A percentile compares a stretch with the other conserved stretches of the same genome.
Evolutionary conservation across 306 rosid genomes (phyloP).

Genomic region (Betula pendula): DNA sequence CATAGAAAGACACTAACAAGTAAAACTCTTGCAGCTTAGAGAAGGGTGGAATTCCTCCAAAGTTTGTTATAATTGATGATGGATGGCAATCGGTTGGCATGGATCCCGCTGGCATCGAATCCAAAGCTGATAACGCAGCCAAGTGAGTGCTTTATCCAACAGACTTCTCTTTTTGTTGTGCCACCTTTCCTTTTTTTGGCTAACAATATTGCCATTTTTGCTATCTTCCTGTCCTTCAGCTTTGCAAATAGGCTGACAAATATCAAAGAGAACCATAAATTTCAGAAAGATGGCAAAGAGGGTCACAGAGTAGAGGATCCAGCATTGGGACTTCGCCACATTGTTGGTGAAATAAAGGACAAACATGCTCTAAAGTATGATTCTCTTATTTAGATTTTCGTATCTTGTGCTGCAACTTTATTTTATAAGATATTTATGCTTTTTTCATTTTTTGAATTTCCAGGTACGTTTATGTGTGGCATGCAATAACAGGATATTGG

Average conservation of each 20-base stretch:
- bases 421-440: slow-evolving; percentile 14
- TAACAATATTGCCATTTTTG: slow-evolving; percentile 1
- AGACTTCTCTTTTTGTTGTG: slow-evolving; percentile 3
- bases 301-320: slow-evolving; percentile 69
- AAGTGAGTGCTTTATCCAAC: slow-evolving; percentile 46
- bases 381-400: slow-evolving; percentile 5
- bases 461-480: slow-evolving; percentile 86
- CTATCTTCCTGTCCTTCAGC: slow-evolving; percentile 38
- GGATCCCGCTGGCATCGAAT: slow-evolving; percentile 51
- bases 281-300: slow-evolving; percentile 81
- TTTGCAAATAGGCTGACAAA: slow-evolving; percentile 75
- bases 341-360: slow-evolving; percentile 57
- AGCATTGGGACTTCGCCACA: slow-evolving; percentile 61
- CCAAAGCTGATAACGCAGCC: slow-evolving; percentile 55
- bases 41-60: slow-evolving; percentile 76
- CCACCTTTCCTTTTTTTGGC: neutral
- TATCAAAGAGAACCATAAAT: slow-evolving; percentile 81
- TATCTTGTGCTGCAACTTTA: neutral
- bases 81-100: slow-evolving; percentile 83
- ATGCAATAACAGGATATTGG: slow-evolving; percentile 93
- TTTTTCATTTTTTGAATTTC: slow-evolving; percentile 13
- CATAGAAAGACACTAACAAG: neutral
- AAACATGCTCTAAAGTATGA: slow-evolving; percentile 55
- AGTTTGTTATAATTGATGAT: slow-evolving; percentile 82
- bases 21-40: slow-evolving; percentile 50